These are phyloP conservation scores for Xylaria sp. DNA, from an alignment of 2,329 filamentous ascomycete species.

Conservation along the genomic window DNA sequence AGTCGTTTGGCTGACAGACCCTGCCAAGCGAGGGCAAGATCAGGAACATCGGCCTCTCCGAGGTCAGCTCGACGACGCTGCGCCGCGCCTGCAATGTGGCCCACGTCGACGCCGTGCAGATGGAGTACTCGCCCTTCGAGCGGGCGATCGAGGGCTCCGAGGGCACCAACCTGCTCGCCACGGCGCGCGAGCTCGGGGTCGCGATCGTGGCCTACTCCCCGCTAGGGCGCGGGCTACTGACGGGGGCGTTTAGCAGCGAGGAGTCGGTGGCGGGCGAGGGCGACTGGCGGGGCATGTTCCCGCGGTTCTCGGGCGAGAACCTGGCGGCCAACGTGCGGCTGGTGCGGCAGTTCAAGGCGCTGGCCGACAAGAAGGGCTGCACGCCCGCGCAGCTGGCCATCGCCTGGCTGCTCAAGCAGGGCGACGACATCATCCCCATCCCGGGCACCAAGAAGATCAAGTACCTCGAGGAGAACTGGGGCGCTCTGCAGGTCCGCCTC, in stretches of 20 bases:
- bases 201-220: conserved; percentile 41
- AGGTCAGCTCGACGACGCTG: conserved; percentile 46
- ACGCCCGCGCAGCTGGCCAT: conserved; percentile 52
- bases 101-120: conserved; percentile 51
- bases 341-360: conserved; percentile 44
- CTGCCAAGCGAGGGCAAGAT: conserved; percentile 48
- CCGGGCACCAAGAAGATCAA: conserved; percentile 21
- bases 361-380: conserved; percentile 47
- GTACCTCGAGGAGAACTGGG: conserved; percentile 30
- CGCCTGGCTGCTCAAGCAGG: conserved; percentile 46
- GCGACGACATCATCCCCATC: conserved; percentile 24
- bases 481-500: conserved; percentile 1
- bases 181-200: conserved; percentile 45
- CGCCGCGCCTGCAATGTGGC: conserved; percentile 52
- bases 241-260: conserved; percentile 46
- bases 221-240: conserved; percentile 47
- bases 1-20: not conserved
- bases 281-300: conserved; percentile 41
- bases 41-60: conserved; percentile 50
- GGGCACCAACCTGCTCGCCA: conserved; percentile 35
- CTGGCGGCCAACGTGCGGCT: conserved; percentile 52
- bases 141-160: conserved; percentile 47
- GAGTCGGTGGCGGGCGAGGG: conserved; percentile 45
- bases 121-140: conserved; percentile 54
- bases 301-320: conserved; percentile 41